Conservation (phyloP, 169 alveolate genomes). For the Cryptosporidium andersoni region DNA sequence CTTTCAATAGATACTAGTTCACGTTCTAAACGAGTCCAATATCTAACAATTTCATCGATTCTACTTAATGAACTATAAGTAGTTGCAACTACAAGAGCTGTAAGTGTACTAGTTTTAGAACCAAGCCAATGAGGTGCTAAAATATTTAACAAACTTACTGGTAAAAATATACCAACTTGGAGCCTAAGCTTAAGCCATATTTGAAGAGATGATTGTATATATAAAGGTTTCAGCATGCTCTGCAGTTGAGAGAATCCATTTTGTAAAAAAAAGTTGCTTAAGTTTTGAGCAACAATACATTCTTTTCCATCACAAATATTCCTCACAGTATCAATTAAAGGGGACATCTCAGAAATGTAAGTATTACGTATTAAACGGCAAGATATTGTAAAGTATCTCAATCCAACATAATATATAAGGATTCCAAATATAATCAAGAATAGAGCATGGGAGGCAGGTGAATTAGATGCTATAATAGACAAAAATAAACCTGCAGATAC, state of each 20-base stretch:
- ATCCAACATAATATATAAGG: conserved; percentile 12
- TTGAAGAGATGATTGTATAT: conserved; percentile 53
- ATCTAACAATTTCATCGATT: conserved; percentile 64
- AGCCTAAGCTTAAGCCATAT: conserved; percentile 49
- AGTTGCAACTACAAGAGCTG: conserved; percentile 44
- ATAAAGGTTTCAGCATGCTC: conserved; percentile 41
- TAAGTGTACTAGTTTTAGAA: conserved; percentile 9
- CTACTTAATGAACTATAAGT: conserved; percentile 43
- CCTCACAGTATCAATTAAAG: conserved; percentile 42
- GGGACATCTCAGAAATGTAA: conserved; percentile 51
- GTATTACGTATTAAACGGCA: conserved; percentile 55
- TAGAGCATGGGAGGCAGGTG: conserved; percentile 5
- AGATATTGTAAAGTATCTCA: conserved; percentile 52
- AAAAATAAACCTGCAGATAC: conserved; percentile 25
- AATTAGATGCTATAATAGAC: conserved; percentile 41
- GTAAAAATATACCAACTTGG: conserved; percentile 55
- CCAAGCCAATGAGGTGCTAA: conserved; percentile 21
- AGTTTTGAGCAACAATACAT: conserved; percentile 46
- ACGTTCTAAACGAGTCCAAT: conserved; percentile 53
- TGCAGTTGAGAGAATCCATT: conserved; percentile 51
- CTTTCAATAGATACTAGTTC: conserved; percentile 65
- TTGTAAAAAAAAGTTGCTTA: conserved; percentile 27
- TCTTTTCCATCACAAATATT: conserved; percentile 69
- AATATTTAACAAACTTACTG: conserved; percentile 44
- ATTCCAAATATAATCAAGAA: conserved; percentile 5